Conservation (phyloP, 805 yeast species). For the Candida jianshihensis region DNA sequence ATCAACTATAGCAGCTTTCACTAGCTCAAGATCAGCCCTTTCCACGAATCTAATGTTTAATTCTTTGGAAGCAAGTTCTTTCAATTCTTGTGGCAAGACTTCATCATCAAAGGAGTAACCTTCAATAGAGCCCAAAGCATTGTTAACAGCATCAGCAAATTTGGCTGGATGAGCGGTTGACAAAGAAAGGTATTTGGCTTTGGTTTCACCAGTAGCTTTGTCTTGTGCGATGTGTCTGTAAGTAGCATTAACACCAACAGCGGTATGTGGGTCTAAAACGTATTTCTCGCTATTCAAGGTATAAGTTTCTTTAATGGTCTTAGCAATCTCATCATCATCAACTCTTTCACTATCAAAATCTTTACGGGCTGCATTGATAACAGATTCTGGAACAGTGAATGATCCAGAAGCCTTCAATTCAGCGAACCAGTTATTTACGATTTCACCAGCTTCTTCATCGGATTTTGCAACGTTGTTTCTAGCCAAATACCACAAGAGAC, state of each 20-base stretch:
- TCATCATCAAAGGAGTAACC: constrained; percentile 83
- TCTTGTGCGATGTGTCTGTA: constrained; percentile 50
- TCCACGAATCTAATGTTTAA: constrained; percentile 70
- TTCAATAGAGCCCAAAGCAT: constrained; percentile 56
- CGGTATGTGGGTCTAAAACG: constrained; percentile 92
- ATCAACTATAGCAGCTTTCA: constrained; percentile 70
- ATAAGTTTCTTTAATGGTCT: constrained; percentile 70
- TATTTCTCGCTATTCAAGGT: constrained; percentile 52
- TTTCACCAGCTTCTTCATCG: constrained; percentile 69
- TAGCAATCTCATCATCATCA: constrained; percentile 68
- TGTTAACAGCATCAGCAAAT: constrained; percentile 91
- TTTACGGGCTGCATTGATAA: constrained; percentile 55
- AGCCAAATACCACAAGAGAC: constrained; percentile 90
- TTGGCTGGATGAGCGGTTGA: constrained; percentile 99
- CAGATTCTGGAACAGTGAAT: constrained; percentile 59
- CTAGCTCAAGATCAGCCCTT: constrained; percentile 62
- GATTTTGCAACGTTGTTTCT: constrained; percentile 53
- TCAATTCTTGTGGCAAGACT: constrained; percentile 85
- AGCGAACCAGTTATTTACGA: constrained; percentile 68
- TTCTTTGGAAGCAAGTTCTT: constrained; percentile 58
- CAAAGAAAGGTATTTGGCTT: constrained; percentile 57
- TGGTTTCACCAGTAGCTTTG: constrained; percentile 28
- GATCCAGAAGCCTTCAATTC: constrained; percentile 71
- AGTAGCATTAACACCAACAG: constrained; percentile 86
- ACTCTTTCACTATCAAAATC: constrained; percentile 80